A percentile compares a stretch with the other conserved stretches of the same genome.
These are phyloP conservation scores for Dactylonectria estremocensis DNA, from an alignment of 2,329 filamentous ascomycete genomes.

Conservation along the genomic window DNA sequence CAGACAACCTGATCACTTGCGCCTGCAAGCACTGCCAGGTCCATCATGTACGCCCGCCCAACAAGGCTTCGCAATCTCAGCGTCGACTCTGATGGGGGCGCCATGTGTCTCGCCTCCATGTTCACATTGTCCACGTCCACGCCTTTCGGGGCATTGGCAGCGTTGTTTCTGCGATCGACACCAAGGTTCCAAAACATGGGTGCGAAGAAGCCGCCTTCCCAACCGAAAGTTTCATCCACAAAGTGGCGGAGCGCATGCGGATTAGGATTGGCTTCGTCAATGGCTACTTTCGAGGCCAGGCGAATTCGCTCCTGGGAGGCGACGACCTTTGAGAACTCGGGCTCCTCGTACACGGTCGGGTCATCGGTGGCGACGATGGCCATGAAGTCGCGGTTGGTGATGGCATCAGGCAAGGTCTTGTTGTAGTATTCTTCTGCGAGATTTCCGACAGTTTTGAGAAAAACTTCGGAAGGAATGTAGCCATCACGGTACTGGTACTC, in stretches of 20 bases:
- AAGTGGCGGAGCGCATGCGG: conserved; percentile 73
- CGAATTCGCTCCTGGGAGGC: conserved; percentile 84
- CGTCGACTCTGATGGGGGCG: conserved; percentile 66
- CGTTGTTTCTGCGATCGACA: conserved; percentile 58
- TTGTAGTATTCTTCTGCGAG: conserved; percentile 68
- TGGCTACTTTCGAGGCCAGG: conserved; percentile 75
- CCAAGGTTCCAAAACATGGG: conserved; percentile 88
- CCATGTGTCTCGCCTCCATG: conserved; percentile 43
- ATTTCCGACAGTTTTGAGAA: conserved; percentile 71
- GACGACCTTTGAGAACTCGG: conserved; percentile 71
- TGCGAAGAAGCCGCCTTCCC: conserved; percentile 90
- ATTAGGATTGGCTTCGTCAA: conserved; percentile 59
- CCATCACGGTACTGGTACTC: conserved; percentile 84
- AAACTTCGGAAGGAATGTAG: conserved; percentile 83
- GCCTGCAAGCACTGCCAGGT: conserved; percentile 80
- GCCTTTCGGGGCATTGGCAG: conserved; percentile 52
- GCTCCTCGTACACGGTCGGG: conserved; percentile 78
- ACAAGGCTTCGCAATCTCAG: conserved; percentile 80
- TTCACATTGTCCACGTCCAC: conserved; percentile 44
- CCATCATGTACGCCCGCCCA: conserved; percentile 85
- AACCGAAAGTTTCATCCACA: conserved; percentile 83
- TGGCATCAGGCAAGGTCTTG: conserved; percentile 54
- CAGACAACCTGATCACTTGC: conserved; percentile 82
- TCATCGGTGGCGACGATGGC: conserved; percentile 85
- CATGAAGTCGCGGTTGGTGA: conserved; percentile 61